Percentiles rank a stretch among this genome's conserved stretches.
Conservation (phyloP, 208 protist genomes). For the Wallacemonas sp. region DNA sequence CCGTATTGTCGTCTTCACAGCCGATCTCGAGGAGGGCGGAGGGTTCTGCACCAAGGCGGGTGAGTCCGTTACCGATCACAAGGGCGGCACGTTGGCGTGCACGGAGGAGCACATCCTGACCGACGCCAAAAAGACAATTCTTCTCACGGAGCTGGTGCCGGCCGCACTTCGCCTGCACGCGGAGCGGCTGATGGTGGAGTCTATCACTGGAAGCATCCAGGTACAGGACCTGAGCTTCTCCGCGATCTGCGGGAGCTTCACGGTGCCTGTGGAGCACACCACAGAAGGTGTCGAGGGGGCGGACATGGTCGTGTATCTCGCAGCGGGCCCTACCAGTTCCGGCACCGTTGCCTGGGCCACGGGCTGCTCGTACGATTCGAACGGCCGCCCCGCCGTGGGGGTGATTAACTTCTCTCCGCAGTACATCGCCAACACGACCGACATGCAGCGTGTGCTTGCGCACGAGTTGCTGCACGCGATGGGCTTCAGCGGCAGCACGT, state of each 20-base stretch:
- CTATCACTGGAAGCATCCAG: background rate
- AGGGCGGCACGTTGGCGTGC: slow-evolving; percentile 12
- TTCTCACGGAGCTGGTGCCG: slow-evolving; percentile 19
- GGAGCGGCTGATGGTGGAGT: slow-evolving; percentile 20
- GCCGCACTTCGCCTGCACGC: slow-evolving; percentile 18
- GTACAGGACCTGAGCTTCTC: background rate
- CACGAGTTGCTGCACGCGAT: slow-evolving; percentile 71
- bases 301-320: slow-evolving; percentile 40
- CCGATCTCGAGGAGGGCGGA: slow-evolving; percentile 17
- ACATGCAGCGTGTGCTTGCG: slow-evolving; percentile 16
- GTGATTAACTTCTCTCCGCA: slow-evolving; percentile 31
- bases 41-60: slow-evolving; percentile 13
- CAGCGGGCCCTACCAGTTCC: background rate
- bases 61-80: slow-evolving; percentile 1
- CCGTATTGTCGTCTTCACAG: slow-evolving; percentile 13
- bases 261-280: slow-evolving; percentile 39
- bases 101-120: slow-evolving; percentile 13
- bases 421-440: background rate
- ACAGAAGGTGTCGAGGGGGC: slow-evolving; percentile 41
- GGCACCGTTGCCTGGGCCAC: slow-evolving; percentile 18
- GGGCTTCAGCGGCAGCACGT: slow-evolving; percentile 22
- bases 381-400: slow-evolving; percentile 17
- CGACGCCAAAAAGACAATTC: background rate
- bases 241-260: slow-evolving; percentile 36
- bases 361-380: slow-evolving; percentile 19